These are phyloP conservation scores for Balakata baccata DNA, from an alignment of 345 rosid species.

Conservation along the genomic window DNA sequence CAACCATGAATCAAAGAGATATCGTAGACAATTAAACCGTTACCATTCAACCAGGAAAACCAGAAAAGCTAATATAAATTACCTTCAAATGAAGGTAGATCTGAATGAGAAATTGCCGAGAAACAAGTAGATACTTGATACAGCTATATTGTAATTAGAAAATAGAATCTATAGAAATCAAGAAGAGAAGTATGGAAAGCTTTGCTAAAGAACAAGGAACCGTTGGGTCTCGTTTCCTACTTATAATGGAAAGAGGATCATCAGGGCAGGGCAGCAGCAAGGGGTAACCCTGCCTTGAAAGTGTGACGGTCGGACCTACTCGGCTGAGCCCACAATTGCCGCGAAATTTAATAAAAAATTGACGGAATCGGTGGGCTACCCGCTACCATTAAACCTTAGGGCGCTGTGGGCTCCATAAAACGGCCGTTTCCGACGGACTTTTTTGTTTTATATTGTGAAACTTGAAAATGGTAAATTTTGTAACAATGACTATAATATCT, in stretches of 20 bases:
- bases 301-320: not conserved
- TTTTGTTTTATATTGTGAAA: too few relatives aligned
- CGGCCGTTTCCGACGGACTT: not conserved
- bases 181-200: not conserved
- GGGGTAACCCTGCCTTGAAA: not conserved
- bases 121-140: constrained; percentile 19
- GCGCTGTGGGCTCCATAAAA: not conserved
- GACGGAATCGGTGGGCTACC: not conserved
- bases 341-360: too few relatives aligned
- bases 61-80: not conserved
- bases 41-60: not conserved
- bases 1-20: not conserved
- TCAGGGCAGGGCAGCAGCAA: too few relatives aligned
- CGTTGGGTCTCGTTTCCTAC: not conserved
- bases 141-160: too few relatives aligned
- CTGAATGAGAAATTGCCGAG: constrained; percentile 17
- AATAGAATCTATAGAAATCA: not conserved
- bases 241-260: constrained; percentile 13
- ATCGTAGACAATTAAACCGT: not conserved
- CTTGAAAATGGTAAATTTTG: too few relatives aligned
- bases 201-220: not conserved
- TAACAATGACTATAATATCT: too few relatives aligned
- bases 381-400: not conserved
- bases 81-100: not conserved
- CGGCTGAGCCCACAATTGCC: not conserved